Base-by-base conservation (phyloP, 2,329 filamentous ascomycete species). In the Fusarium solani-melongenae region DNA sequence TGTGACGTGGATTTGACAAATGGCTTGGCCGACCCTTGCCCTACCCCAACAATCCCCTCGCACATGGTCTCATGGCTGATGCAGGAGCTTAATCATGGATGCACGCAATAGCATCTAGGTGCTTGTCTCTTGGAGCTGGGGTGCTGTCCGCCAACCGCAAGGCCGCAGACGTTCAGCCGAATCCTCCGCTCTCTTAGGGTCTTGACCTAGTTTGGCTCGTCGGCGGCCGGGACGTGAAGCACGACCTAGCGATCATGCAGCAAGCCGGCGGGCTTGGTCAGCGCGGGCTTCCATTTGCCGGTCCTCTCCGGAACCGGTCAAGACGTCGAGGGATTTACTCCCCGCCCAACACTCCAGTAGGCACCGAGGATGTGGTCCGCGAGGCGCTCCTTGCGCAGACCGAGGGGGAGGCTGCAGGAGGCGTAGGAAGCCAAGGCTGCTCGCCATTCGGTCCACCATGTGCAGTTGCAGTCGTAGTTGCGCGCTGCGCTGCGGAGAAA, bases 191-290 rank as follows among this genome's bases (percentile, higher is more conserved):
- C 38, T 64, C 27, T 14, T 51, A 39, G 24, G 27, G 44, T 39
- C 33, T 34, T 73, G 60, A 39, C 58, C 41, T 9, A 46, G 6
- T 15, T 60, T 65, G 57, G 34, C 59, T 56, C 51, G 46, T 46
- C 58, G 33, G 20, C 57, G 46, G 49, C 44, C 27, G 29, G 53
- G 34, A 39, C 60, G 60, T 61, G 57, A 71, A 51, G 61, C 58
- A 71, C 64, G 64, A 69, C 66, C 72, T 75, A 71, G 67, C 70
- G 69, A 76, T 75, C 64, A 76, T 75, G 73, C 73, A 74, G 67
- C 67, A 64, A 62, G 33, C 70, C 73, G 67, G 55, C 22, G 60
- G 64, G 51, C 57, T 63, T 75, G 67, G 70, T 55, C 70, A 75
- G 62, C 60, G 51, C 44, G 27, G 41, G 31, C 59, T 69, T 38